A percentile compares a stretch with the other conserved stretches of the same genome.
phyloP scores from a whole-genome alignment of 192 early-diverging fungal genomes.

The Thamnidium elegans region DNA sequence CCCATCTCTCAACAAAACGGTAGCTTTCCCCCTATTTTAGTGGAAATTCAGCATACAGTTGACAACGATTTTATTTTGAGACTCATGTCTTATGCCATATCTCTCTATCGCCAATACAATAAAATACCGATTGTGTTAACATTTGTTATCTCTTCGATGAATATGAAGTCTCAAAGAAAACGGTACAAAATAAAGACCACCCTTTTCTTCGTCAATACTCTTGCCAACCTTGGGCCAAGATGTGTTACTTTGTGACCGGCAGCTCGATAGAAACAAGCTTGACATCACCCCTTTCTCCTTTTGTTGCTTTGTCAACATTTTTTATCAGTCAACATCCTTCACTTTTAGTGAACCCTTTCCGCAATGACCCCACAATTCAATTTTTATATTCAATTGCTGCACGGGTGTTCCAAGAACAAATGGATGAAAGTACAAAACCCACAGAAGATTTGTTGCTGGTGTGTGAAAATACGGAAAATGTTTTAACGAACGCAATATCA shows the following conservation, averaged over 20 bases:
- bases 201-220: conserved; percentile 63
- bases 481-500: background rate
- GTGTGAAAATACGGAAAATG: conserved; percentile 4
- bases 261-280: background rate
- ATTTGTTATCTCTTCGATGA: conserved; percentile 8
- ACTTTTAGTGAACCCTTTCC: conserved; percentile 5
- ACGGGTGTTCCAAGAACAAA: conserved; percentile 6
- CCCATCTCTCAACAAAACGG: background rate
- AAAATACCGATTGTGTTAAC: background rate
- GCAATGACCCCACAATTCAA: background rate
- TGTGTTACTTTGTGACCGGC: conserved; percentile 6
- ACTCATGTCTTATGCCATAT: conserved; percentile 7
- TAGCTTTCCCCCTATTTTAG: conserved; percentile 7
- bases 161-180: conserved; percentile 16
- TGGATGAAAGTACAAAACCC: background rate
- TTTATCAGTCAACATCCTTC: conserved; percentile 10
- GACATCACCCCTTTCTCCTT: conserved; percentile 3
- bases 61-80: conserved; percentile 11
- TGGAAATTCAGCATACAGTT: conserved; percentile 12
- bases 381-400: conserved; percentile 3
- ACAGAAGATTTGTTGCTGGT: conserved; percentile 5
- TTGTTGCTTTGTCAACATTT: conserved; percentile 11
- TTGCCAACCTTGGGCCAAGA: conserved; percentile 57
- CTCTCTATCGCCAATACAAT: conserved; percentile 2
- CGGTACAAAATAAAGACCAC: conserved; percentile 20